Evolutionary conservation across 148 eudicot genomes (phyloP).

Genomic region (Heliamphora exappendiculata): DNA sequence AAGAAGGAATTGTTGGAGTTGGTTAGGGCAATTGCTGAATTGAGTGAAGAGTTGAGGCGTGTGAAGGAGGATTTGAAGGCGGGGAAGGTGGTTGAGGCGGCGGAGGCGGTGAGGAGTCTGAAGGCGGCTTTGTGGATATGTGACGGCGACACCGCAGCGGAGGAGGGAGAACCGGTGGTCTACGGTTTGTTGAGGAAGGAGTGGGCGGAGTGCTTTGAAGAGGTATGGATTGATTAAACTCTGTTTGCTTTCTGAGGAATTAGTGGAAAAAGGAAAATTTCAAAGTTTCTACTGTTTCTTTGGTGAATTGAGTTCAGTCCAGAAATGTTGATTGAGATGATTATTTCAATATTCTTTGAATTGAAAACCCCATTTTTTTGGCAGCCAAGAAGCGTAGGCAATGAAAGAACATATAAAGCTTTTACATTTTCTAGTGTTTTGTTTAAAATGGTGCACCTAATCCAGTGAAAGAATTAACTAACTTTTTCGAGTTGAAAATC

Average conservation of each 20-base stretch:
- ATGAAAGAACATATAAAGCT: neutral
- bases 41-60: slow-evolving; percentile 31
- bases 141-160: slow-evolving; percentile 22
- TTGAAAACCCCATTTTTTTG: neutral
- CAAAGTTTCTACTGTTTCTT: slow-evolving; percentile 5
- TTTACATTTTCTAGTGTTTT: neutral
- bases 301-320: neutral
- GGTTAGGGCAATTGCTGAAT: slow-evolving; percentile 35
- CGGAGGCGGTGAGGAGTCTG: slow-evolving; percentile 41
- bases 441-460: neutral
- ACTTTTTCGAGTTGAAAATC: neutral
- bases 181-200: slow-evolving; percentile 57
- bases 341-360: neutral
- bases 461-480: neutral
- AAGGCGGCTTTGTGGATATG: slow-evolving; percentile 48
- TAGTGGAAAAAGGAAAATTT: slow-evolving; percentile 3
- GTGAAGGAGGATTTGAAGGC: slow-evolving; percentile 31
- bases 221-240: slow-evolving; percentile 32
- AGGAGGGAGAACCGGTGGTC: slow-evolving; percentile 51
- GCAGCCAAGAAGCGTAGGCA: neutral
- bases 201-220: slow-evolving; percentile 69
- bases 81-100: slow-evolving; percentile 65
- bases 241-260: slow-evolving; percentile 1
- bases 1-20: slow-evolving; percentile 43
- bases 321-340: neutral